These are phyloP conservation scores for Brassica napus DNA, from an alignment of 345 rosid genomes.

Conservation along the genomic window DNA sequence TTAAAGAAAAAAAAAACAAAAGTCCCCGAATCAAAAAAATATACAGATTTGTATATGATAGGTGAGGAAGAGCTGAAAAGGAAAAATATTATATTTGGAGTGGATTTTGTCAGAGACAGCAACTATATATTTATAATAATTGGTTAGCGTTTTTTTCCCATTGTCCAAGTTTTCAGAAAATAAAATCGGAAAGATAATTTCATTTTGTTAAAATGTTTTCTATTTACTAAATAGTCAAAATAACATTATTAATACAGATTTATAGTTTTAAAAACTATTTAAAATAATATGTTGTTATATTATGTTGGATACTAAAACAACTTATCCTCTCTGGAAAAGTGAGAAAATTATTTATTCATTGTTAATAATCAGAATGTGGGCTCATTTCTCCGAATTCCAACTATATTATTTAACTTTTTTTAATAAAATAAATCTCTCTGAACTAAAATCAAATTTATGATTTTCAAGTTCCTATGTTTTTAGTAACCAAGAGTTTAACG, in stretches of 20 bases:
- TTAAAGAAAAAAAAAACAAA: too few species aligned
- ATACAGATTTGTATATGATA: not conserved
- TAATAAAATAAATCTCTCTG: too few species aligned
- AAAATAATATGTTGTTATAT: too few species aligned
- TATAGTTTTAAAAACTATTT: too few species aligned
- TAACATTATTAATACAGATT: not conserved
- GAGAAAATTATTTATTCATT: too few species aligned
- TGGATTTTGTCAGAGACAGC: not conserved
- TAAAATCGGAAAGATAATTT: not conserved
- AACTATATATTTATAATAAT: not conserved
- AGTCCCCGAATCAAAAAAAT: not conserved
- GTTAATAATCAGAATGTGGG: not conserved
- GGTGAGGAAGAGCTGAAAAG: not conserved
- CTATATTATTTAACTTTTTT: not conserved
- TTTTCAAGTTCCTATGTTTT: too few species aligned
- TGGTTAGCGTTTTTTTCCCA: not conserved
- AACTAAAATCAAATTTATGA: too few species aligned
- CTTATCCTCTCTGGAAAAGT: not conserved
- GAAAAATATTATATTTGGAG: not conserved
- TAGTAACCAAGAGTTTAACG: too few species aligned
- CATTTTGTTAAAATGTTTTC: not conserved
- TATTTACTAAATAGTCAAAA: not conserved
- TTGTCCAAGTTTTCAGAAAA: not conserved
- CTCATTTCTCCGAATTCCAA: not conserved
- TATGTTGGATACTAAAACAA: not conserved